These are phyloP conservation scores for Oryza glaberrima DNA, from an alignment of 176 grass and related monocot species.

Conservation along the genomic window DNA sequence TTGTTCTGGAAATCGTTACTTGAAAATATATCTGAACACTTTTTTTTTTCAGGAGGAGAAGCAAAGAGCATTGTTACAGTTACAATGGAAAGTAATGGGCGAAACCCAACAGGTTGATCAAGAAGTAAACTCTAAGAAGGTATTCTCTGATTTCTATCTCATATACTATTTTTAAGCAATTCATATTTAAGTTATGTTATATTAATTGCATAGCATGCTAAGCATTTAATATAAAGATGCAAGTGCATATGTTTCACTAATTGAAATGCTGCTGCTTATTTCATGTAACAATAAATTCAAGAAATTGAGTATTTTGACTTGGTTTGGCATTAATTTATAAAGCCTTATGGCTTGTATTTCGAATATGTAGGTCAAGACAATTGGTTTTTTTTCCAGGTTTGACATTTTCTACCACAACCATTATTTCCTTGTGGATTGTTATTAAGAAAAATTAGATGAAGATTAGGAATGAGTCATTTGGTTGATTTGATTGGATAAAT, in stretches of 20 bases:
- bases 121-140: conserved; percentile 97
- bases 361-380: neutral
- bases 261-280: neutral
- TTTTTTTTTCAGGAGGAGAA: conserved; percentile 90
- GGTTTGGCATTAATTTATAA: neutral
- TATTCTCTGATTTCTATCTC: conserved; percentile 27
- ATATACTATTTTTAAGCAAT: conserved; percentile 19
- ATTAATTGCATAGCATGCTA: conserved; percentile 30
- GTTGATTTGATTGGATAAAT: conserved; percentile 9
- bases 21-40: conserved; percentile 38
- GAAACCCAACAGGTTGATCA: conserved; percentile 95
- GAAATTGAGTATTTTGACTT: conserved; percentile 8
- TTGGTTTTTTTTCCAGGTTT: conserved; percentile 7
- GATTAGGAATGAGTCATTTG: neutral
- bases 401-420: neutral
- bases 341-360: neutral
- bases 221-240: conserved; percentile 2
- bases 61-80: conserved; percentile 84
- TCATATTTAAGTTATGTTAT: conserved; percentile 4
- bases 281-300: conserved; percentile 4
- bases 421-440: neutral
- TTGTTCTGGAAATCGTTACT: conserved; percentile 30
- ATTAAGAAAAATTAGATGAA: neutral
- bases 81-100: conserved; percentile 99
- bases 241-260: conserved; percentile 27